These are phyloP conservation scores for Mycena capillaripes DNA, from an alignment of 768 basidiomycete genomes.

Conservation along the genomic window DNA sequence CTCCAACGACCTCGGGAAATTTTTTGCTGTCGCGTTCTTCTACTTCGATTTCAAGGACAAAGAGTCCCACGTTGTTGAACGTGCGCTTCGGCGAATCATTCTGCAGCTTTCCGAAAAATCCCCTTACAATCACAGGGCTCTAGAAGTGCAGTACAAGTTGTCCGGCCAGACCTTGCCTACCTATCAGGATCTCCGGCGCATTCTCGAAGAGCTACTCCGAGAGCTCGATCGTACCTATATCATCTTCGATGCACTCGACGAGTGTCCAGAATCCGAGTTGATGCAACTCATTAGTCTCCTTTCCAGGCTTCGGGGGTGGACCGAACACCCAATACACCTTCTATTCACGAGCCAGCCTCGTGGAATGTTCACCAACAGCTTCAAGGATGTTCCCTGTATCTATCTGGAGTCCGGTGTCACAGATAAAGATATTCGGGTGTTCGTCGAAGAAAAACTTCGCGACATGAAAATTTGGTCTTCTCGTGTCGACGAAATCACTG, in stretches of 20 bases:
- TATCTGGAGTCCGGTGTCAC: neutral
- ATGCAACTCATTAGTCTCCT: neutral
- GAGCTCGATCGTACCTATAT: conserved; percentile 12
- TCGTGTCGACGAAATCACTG: neutral
- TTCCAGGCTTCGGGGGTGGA: neutral
- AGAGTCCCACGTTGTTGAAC: neutral
- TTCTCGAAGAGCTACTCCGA: neutral
- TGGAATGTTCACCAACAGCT: neutral
- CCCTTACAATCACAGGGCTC: neutral
- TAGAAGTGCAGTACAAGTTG: neutral
- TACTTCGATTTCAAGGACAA: conserved; percentile 22
- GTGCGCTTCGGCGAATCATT: conserved; percentile 7
- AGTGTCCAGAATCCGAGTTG: neutral
- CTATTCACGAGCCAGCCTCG: conserved; percentile 21
- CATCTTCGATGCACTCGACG: conserved; percentile 25
- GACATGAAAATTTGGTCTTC: conserved; percentile 5
- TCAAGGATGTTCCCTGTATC: neutral
- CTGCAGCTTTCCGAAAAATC: conserved; percentile 22
- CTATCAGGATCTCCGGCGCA: conserved; percentile 1
- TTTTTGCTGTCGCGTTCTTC: conserved; percentile 2
- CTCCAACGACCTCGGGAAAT: neutral
- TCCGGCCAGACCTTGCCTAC: conserved; percentile 6
- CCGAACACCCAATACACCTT: neutral
- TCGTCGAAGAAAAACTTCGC: neutral
- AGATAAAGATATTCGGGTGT: neutral